A percentile compares a stretch with the other conserved stretches of the same genome.
Evolutionary conservation across 2,329 filamentous ascomycete species (phyloP).

Genomic region (Cordyceps cicadae): DNA sequence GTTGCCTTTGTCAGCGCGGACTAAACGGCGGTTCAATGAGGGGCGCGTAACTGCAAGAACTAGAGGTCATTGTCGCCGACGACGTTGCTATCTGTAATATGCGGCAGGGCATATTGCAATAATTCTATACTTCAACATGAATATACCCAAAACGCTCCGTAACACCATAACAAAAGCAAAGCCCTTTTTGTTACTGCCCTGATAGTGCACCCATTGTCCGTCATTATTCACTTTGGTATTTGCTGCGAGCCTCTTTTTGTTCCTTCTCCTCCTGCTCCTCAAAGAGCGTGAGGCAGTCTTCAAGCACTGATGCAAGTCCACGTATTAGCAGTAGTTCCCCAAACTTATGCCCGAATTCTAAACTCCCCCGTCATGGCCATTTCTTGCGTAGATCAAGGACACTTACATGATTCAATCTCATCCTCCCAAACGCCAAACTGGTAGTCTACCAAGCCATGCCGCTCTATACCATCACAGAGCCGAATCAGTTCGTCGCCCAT

Average conservation of each 20-base stretch:
- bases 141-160: neutral
- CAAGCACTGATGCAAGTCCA: slow-evolving; percentile 23
- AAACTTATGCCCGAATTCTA: neutral
- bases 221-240: neutral
- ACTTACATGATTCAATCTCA: slow-evolving; percentile 72
- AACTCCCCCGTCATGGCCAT: neutral
- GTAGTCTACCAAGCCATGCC: slow-evolving; percentile 92
- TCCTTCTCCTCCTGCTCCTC: slow-evolving; percentile 23
- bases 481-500: slow-evolving; percentile 77
- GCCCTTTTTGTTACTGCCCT: neutral
- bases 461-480: slow-evolving; percentile 79
- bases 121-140: neutral
- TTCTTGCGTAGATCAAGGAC: neutral
- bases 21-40: too few relatives aligned
- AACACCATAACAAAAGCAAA: neutral
- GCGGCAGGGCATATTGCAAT: neutral
- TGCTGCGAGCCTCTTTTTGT: slow-evolving; percentile 12
- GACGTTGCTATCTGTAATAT: neutral
- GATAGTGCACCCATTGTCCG: neutral
- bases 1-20: too few relatives aligned
- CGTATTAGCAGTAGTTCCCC: neutral
- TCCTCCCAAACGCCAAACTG: slow-evolving; percentile 96
- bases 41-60: neutral
- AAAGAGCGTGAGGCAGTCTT: slow-evolving; percentile 38
- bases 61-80: neutral